Evolutionary conservation across 495 filamentous ascomycete genomes (phyloP).

Genomic region (Penicillium manginii): DNA sequence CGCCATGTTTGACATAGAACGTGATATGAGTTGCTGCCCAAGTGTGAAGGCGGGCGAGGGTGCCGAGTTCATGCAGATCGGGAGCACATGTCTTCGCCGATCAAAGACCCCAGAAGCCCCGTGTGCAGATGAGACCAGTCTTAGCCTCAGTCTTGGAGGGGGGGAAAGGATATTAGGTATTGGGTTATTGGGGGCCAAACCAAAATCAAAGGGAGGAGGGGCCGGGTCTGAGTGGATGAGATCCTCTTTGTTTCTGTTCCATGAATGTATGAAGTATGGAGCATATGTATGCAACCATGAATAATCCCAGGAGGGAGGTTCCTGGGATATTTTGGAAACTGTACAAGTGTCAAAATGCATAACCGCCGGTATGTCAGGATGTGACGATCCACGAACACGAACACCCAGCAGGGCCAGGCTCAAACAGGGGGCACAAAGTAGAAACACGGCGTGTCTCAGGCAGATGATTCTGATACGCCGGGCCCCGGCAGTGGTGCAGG

Average conservation of each 20-base stretch:
- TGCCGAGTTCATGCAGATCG: constrained; percentile 5
- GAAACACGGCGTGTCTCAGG: constrained; percentile 49
- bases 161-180: background rate
- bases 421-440: constrained; percentile 8
- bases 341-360: too few relatives aligned
- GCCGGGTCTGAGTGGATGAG: too few relatives aligned
- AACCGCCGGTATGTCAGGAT: too few relatives aligned
- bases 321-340: too few relatives aligned
- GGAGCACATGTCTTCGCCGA: constrained; percentile 4
- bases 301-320: too few relatives aligned
- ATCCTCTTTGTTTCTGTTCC: too few relatives aligned
- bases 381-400: background rate
- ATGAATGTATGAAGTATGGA: too few relatives aligned
- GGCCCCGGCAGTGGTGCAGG: constrained; percentile 8
- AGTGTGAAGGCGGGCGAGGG: background rate
- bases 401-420: background rate
- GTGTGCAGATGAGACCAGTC: constrained; percentile 1
- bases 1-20: constrained; percentile 25
- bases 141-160: background rate
- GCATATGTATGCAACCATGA: too few relatives aligned
- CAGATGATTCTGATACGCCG: constrained; percentile 27
- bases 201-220: too few relatives aligned
- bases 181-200: too few relatives aligned
- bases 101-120: constrained; percentile 3
- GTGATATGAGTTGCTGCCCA: constrained; percentile 19